Conservation (phyloP, 306 rosid genomes). For the Vigna trinervia region DNA sequence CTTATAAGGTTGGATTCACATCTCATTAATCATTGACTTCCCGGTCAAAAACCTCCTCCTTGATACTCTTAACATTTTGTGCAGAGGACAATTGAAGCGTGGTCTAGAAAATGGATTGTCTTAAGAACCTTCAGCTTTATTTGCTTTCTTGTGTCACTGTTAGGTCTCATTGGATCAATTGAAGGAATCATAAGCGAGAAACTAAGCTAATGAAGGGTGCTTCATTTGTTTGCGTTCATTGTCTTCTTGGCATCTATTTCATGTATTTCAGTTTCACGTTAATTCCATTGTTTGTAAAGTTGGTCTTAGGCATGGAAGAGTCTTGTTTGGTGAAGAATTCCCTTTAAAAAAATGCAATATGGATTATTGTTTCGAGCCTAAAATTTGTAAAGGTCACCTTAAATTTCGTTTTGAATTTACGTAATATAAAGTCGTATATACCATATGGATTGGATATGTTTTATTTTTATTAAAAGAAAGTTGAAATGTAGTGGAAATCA, state of each 20-base stretch:
- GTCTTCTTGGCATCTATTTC: constrained; percentile 1
- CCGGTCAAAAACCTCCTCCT: too few relatives aligned
- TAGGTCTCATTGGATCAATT: constrained; percentile 74
- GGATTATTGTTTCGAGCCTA: too few relatives aligned
- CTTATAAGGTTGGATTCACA: too few relatives aligned
- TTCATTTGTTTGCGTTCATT: constrained; percentile 12
- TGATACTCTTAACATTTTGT: constrained; percentile 47
- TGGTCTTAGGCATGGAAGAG: background rate
- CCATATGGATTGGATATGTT: too few relatives aligned
- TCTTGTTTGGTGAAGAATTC: background rate
- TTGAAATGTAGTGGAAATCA: too few relatives aligned
- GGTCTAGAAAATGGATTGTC: constrained; percentile 75
- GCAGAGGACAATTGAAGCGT: constrained; percentile 69
- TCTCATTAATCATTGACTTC: too few relatives aligned
- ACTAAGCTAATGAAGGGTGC: constrained; percentile 41
- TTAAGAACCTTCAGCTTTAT: constrained; percentile 65
- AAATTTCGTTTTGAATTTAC: background rate
- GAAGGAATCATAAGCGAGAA: constrained; percentile 72
- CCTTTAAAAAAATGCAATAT: constrained; percentile 6
- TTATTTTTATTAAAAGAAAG: too few relatives aligned
- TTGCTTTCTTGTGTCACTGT: constrained; percentile 66
- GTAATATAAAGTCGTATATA: too few relatives aligned
- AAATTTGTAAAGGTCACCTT: too few relatives aligned
- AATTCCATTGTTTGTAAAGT: background rate
- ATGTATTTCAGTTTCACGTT: constrained; percentile 29